Conservation (phyloP, 257 asterid species). For the Ehretia macrophylla region DNA sequence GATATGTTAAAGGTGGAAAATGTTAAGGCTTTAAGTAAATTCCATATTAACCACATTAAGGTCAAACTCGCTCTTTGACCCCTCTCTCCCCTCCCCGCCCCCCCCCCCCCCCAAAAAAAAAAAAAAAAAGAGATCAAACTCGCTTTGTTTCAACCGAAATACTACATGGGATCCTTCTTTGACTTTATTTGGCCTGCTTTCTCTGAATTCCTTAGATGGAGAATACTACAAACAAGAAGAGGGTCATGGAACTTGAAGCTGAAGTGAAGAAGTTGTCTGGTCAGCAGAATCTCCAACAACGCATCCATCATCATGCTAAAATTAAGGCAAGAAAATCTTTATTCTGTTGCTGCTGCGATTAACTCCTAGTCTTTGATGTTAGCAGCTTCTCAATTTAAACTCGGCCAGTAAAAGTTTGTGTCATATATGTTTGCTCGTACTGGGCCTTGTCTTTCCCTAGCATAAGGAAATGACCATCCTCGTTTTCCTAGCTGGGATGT, state of each 20-base stretch:
- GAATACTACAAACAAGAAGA: slow-evolving; percentile 56
- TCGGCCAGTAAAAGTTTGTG: neutral
- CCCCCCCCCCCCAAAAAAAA: too few species aligned
- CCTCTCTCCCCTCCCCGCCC: too few species aligned
- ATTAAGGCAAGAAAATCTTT: slow-evolving; percentile 51
- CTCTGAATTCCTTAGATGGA: slow-evolving; percentile 46
- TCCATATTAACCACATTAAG: neutral
- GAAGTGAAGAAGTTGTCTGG: slow-evolving; percentile 81
- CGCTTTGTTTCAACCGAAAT: neutral
- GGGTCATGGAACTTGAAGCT: slow-evolving; percentile 67
- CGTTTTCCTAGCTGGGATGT: too few species aligned
- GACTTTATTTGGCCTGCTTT: slow-evolving; percentile 12
- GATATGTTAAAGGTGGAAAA: slow-evolving; percentile 65
- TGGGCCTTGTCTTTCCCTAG: neutral
- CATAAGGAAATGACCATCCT: neutral
- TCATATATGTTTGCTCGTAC: neutral
- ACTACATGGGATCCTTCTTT: slow-evolving; percentile 1
- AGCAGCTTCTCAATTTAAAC: neutral
- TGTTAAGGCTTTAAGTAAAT: neutral
- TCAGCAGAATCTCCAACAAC: slow-evolving; percentile 94
- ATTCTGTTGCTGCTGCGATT: neutral
- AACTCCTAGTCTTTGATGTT: neutral
- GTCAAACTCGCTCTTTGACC: too few species aligned
- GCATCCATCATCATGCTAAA: slow-evolving; percentile 97
- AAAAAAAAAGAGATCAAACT: too few species aligned